These are phyloP conservation scores for Mallotus japonicus DNA, from an alignment of 441 rosid species.

Conservation along the genomic window DNA sequence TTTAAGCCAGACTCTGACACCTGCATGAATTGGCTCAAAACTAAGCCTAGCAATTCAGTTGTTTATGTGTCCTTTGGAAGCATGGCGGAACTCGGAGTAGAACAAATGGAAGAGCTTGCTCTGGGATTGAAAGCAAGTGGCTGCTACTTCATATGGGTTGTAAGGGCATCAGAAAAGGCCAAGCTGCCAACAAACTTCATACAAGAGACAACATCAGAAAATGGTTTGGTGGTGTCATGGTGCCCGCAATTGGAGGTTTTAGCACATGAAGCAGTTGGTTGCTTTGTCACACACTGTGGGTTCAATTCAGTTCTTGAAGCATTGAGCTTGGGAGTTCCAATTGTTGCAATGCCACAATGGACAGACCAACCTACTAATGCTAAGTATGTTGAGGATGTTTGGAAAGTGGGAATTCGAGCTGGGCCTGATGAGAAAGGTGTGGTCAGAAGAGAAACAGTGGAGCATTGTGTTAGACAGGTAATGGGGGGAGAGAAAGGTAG, in stretches of 20 bases:
- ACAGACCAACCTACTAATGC: constrained; percentile 24
- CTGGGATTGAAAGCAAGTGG: constrained; percentile 31
- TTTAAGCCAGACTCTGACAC: constrained; percentile 31
- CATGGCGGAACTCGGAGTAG: constrained; percentile 26
- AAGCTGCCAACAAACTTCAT: constrained; percentile 42
- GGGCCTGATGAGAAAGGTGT: constrained; percentile 10
- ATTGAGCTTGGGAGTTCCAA: constrained; percentile 30
- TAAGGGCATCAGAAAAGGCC: constrained; percentile 40
- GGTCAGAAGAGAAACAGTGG: constrained; percentile 13
- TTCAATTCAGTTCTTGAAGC: constrained; percentile 29
- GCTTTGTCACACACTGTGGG: constrained; percentile 31
- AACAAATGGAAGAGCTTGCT: constrained; percentile 51
- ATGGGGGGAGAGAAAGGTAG: constrained; percentile 17
- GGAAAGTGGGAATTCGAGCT: constrained; percentile 22
- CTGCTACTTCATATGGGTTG: constrained; percentile 54
- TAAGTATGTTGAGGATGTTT: constrained; percentile 25
- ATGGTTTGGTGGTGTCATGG: constrained; percentile 24
- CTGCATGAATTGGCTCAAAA: constrained; percentile 45
- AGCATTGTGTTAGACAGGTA: constrained; percentile 1
- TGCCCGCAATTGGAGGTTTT: constrained; percentile 27
- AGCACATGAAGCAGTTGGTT: constrained; percentile 24
- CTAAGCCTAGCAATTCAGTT: constrained; percentile 38
- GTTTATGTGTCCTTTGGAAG: constrained; percentile 62
- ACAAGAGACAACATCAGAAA: constrained; percentile 17
- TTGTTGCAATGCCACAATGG: constrained; percentile 26